Percentiles rank a stretch among this genome's conserved stretches.
phyloP scores from a whole-genome alignment of 129 eudicot genomes.

The Silybum marianum region DNA sequence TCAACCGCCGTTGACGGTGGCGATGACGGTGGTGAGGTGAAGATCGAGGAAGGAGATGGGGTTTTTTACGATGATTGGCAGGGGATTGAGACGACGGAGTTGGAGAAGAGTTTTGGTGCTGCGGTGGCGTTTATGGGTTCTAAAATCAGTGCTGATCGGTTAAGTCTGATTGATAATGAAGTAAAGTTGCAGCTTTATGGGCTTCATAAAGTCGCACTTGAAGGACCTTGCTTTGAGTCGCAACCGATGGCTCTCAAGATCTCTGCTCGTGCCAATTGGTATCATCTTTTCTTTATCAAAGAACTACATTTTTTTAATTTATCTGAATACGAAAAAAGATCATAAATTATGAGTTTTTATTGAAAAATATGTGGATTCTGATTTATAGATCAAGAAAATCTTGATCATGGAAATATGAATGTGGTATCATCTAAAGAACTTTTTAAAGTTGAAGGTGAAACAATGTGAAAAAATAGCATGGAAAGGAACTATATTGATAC shows the following conservation, averaged over 20 bases:
- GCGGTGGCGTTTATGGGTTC: conserved; percentile 59
- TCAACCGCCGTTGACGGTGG: conserved; percentile 11
- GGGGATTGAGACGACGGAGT: conserved; percentile 68
- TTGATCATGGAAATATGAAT: background rate
- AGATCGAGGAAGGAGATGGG: conserved; percentile 41
- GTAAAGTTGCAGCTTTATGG: conserved; percentile 59
- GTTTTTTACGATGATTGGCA: conserved; percentile 66
- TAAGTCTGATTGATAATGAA: conserved; percentile 39
- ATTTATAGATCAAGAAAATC: background rate
- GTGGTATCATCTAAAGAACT: background rate
- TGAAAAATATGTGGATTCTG: background rate
- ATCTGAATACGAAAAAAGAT: background rate
- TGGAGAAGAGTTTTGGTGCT: conserved; percentile 61
- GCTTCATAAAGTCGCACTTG: conserved; percentile 69
- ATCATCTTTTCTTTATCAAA: conserved; percentile 9
- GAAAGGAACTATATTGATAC: background rate
- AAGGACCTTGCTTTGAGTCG: conserved; percentile 63
- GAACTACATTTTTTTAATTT: background rate
- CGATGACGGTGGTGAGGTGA: conserved; percentile 32
- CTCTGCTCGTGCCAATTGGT: conserved; percentile 87
- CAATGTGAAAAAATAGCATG: background rate
- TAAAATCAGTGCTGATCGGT: conserved; percentile 33
- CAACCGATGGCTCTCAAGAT: conserved; percentile 77
- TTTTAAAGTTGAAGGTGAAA: background rate
- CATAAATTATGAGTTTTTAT: background rate